Conservation (phyloP, 1,284 basidiomycete species). For the Boletus subluridellus region DNA sequence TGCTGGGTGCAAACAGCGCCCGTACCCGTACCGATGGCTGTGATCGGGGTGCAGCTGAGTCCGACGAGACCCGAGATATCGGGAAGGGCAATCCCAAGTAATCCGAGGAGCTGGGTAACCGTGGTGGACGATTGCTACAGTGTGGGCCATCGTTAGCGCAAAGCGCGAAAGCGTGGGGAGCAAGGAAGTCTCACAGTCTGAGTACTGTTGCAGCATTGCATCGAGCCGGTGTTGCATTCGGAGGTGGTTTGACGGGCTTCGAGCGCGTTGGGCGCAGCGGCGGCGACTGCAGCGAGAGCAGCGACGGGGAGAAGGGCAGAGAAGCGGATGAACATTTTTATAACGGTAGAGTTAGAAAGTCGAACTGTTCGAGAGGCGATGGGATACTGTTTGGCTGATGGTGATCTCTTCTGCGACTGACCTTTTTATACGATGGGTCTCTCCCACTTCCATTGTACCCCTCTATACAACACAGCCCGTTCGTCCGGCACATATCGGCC, state of each 20-base stretch:
- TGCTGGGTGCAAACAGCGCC: conserved; percentile 4
- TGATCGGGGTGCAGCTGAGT: conserved; percentile 4
- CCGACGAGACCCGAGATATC: neutral
- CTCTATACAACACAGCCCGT: no score
- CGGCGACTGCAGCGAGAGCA: conserved; percentile 1
- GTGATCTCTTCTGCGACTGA: neutral
- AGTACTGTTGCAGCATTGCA: conserved; percentile 9
- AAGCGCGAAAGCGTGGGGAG: no score
- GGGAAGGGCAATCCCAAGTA: neutral
- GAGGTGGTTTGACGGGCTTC: neutral
- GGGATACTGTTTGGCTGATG: neutral
- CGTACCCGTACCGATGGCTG: neutral
- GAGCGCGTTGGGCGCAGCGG: neutral
- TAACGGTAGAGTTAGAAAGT: neutral
- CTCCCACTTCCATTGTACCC: no score
- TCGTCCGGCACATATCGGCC: accelerated
- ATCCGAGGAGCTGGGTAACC: neutral
- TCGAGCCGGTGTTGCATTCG: neutral
- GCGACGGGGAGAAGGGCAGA: conserved; percentile 7
- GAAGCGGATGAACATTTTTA: conserved; percentile 3
- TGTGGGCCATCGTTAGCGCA: neutral
- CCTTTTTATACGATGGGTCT: neutral
- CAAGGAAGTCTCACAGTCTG: neutral
- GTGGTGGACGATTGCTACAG: neutral
- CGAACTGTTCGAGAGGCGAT: neutral